Evolutionary conservation across 208 protist genomes (phyloP).

Genomic region (Entamoeba dispar): DNA sequence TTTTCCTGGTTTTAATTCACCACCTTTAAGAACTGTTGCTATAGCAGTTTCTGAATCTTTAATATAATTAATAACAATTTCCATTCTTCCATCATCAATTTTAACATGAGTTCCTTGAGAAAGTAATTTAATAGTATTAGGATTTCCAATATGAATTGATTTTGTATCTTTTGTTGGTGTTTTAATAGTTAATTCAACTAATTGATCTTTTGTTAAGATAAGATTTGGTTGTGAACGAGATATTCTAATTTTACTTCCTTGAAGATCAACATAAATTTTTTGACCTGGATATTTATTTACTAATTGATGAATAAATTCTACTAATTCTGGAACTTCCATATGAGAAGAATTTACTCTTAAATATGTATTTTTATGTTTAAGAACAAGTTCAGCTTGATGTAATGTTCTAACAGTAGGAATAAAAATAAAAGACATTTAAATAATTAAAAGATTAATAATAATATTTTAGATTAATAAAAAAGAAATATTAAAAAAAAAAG

Average conservation of each 20-base stretch:
- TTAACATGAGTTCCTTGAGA: not conserved
- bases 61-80: not conserved
- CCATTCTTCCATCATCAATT: not conserved
- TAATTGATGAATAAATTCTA: not conserved
- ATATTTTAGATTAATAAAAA: too few species aligned
- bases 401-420: not conserved
- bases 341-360: constrained; percentile 7
- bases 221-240: not conserved
- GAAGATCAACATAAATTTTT: not conserved
- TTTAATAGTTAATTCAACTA: not conserved
- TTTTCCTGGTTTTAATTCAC: not conserved
- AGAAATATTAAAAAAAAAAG: too few species aligned
- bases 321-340: not conserved
- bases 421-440: not conserved
- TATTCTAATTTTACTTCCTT: constrained; percentile 2
- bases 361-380: not conserved
- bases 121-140: not conserved
- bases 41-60: not conserved
- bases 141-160: not conserved
- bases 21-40: not conserved
- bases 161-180: not conserved
- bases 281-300: not conserved
- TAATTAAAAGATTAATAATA: not conserved
- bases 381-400: not conserved
- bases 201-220: not conserved